Conservation (phyloP, 2,329 filamentous ascomycete species). For the Alternaria sp. region DNA sequence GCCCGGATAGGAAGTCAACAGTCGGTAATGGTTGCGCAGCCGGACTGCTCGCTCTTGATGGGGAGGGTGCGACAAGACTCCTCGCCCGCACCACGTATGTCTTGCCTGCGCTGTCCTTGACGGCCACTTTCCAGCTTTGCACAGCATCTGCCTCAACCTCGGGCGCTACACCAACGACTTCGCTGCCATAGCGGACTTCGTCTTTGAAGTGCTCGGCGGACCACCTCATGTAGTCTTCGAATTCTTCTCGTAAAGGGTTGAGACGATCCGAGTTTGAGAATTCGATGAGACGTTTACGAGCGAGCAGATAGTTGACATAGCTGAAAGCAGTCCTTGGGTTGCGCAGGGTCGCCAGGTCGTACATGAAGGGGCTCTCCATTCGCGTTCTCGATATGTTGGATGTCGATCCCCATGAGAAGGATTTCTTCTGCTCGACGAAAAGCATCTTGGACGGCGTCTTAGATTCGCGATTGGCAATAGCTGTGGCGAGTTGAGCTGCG, state of each 20-base stretch:
- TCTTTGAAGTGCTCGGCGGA: conserved; percentile 43
- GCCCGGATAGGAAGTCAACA: conserved; percentile 41
- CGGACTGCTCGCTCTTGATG: conserved; percentile 17
- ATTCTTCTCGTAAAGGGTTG: conserved; percentile 47
- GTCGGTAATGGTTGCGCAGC: conserved; percentile 29
- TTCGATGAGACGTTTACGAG: conserved; percentile 39
- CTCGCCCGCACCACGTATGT: conserved; percentile 33
- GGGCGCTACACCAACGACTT: conserved; percentile 40
- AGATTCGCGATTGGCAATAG: conserved; percentile 45
- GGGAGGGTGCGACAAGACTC: conserved; percentile 37
- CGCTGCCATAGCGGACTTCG: conserved; percentile 38
- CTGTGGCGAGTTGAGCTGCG: conserved; percentile 44
- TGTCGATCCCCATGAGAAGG: conserved; percentile 42
- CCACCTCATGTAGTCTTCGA: conserved; percentile 49
- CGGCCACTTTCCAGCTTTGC: conserved; percentile 36
- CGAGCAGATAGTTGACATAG: conserved; percentile 44
- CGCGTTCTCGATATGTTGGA: conserved; percentile 39
- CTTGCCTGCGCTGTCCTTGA: conserved; percentile 34
- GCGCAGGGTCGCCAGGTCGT: conserved; percentile 44
- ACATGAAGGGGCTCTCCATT: conserved; percentile 45
- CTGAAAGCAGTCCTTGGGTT: conserved; percentile 47
- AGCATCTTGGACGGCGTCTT: conserved; percentile 33
- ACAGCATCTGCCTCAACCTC: conserved; percentile 27
- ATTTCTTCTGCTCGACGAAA: conserved; percentile 42
- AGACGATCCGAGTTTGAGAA: conserved; percentile 48